These are phyloP conservation scores for Abrus pulchellus DNA, from an alignment of 306 rosid species.

Conservation along the genomic window DNA sequence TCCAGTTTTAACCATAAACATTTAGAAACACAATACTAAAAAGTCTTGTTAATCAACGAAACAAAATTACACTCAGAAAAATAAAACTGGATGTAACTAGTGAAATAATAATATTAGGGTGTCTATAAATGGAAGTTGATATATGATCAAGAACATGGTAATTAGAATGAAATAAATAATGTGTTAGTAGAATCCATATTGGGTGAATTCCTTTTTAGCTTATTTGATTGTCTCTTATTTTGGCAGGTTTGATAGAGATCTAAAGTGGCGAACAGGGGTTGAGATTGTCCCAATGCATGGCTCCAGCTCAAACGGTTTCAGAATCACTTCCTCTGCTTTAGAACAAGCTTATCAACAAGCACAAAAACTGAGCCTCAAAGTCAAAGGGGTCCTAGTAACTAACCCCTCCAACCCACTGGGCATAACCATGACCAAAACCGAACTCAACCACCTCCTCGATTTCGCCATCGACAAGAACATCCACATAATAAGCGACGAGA, in stretches of 20 bases:
- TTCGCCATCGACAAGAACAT: constrained; percentile 60
- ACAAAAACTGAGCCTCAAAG: constrained; percentile 54
- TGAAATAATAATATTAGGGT: too few relatives aligned
- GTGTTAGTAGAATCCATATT: too few relatives aligned
- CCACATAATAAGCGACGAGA: constrained; percentile 85
- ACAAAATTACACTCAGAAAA: too few relatives aligned
- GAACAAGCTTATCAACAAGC: constrained; percentile 72
- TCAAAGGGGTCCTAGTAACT: constrained; percentile 80
- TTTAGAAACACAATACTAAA: too few relatives aligned
- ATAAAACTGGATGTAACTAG: too few relatives aligned
- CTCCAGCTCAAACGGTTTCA: constrained; percentile 75
- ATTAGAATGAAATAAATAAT: too few relatives aligned
- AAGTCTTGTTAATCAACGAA: too few relatives aligned
- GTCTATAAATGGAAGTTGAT: too few relatives aligned
- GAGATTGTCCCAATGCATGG: constrained; percentile 84
- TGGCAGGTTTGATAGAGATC: constrained; percentile 83
- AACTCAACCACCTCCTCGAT: constrained; percentile 62
- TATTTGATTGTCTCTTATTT: not conserved
- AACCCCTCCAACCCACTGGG: constrained; percentile 94
- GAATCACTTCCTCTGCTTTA: constrained; percentile 67
- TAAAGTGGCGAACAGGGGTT: constrained; percentile 82
- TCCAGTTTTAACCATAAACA: not conserved
- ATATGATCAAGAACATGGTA: too few relatives aligned
- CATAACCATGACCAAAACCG: constrained; percentile 63
- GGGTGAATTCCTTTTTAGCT: too few relatives aligned